Percentiles rank a stretch among this genome's conserved stretches.
Evolutionary conservation across 805 yeast species (phyloP).

Genomic region (Saccharomycopsis schoenii): DNA sequence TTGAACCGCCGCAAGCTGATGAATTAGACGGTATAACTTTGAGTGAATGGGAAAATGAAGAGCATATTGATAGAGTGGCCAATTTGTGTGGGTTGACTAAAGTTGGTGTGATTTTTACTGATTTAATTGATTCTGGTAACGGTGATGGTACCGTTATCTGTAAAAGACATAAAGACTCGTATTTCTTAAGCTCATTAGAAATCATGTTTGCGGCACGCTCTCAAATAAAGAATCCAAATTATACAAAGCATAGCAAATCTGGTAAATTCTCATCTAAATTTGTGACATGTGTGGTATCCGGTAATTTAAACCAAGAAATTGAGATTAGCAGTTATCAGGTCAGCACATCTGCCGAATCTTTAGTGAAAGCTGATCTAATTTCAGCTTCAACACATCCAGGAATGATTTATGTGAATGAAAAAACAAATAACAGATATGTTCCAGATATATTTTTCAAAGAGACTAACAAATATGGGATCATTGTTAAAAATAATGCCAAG

Average conservation of each 20-base stretch:
- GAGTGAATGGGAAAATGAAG: constrained; percentile 42
- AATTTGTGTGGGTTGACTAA: constrained; percentile 49
- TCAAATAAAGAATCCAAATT: constrained; percentile 58
- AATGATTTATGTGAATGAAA: constrained; percentile 68
- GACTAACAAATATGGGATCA: constrained; percentile 77
- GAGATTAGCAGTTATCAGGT: constrained; percentile 90
- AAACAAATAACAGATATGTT: constrained; percentile 69
- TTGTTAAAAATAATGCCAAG: constrained; percentile 80
- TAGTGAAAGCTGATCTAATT: constrained; percentile 77
- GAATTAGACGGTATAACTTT: constrained; percentile 79
- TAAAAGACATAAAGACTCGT: constrained; percentile 86
- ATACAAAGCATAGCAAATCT: constrained; percentile 49
- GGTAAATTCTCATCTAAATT: constrained; percentile 78
- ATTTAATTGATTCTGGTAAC: constrained; percentile 75
- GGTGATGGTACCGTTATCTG: constrained; percentile 86
- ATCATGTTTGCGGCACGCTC: constrained; percentile 71
- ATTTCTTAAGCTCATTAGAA: constrained; percentile 83
- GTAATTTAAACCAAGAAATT: constrained; percentile 81
- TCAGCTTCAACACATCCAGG: constrained; percentile 87
- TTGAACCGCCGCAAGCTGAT: constrained; percentile 84
- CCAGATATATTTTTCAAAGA: constrained; percentile 87
- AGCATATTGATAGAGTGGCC: constrained; percentile 45
- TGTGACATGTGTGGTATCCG: constrained; percentile 87
- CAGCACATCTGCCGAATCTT: constrained; percentile 75
- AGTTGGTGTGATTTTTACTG: constrained; percentile 84